Evolutionary conservation across 2,329 filamentous ascomycete genomes (phyloP).

Genomic region (Paracorniculantispora psalliotae): DNA sequence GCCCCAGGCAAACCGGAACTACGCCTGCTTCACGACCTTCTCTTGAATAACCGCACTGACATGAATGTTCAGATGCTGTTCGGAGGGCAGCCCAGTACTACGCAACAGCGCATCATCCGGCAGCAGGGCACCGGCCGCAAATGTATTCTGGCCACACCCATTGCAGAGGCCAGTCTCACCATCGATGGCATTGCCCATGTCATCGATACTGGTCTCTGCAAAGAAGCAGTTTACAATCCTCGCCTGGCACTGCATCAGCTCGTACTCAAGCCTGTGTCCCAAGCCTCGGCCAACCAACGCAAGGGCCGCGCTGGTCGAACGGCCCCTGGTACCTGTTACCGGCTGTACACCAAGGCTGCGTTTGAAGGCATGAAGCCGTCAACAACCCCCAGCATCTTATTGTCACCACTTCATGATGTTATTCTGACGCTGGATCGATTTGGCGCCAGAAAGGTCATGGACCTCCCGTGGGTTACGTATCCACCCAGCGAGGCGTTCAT

Average conservation of each 20-base stretch:
- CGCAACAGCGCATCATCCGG: too few species aligned
- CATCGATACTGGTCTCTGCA: conserved; percentile 91
- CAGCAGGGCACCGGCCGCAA: conserved; percentile 51
- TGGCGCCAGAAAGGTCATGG: too few species aligned
- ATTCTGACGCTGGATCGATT: background rate
- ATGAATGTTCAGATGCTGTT: too few species aligned
- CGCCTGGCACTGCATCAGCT: conserved; percentile 99
- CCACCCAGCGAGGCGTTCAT: background rate
- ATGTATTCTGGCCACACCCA: conserved; percentile 97
- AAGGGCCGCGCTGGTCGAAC: background rate
- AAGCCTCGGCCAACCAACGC: conserved; percentile 69
- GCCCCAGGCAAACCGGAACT: too few species aligned
- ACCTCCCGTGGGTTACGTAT: background rate
- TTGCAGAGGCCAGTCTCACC: conserved; percentile 94
- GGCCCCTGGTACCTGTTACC: background rate
- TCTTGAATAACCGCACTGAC: too few species aligned
- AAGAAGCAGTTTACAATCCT: conserved; percentile 97
- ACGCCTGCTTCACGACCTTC: too few species aligned
- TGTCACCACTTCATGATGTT: background rate
- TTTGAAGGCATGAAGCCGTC: background rate
- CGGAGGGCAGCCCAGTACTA: too few species aligned
- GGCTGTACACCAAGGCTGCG: background rate
- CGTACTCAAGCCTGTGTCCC: conserved; percentile 94
- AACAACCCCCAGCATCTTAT: background rate
- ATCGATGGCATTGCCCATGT: conserved; percentile 99